Evolutionary conservation across 2,329 filamentous ascomycete species (phyloP), one percentile per base, ranked within the genome.

Genomic region (Penicillium sp.): DNA sequence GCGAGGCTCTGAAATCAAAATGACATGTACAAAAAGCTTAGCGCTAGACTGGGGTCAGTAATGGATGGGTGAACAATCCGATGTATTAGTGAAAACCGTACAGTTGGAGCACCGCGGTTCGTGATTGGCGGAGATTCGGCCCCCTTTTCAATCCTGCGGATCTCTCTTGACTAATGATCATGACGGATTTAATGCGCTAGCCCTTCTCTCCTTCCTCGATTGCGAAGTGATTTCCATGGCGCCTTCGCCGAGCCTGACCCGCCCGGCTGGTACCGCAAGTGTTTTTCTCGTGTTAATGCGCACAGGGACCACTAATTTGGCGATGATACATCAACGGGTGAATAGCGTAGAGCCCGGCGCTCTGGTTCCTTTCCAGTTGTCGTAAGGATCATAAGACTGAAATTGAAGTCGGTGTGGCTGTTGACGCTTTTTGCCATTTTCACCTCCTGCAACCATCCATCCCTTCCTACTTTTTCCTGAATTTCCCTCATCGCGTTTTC

Each of bases 341-440:
- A 44, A 33, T 33, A 35, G 27, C 19, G 26, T n/a, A 31, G 23
- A 26, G 11, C 52, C 52, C 52, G 45, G 43, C 52, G 48, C 21
- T 54, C n/a, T 49, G 52, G 52, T 19, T 48, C 51, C 4, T 43
- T 26, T 13, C 26, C 31, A 23, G 55, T 42, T 57, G 60, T 53
- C 29, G 54, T 46, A 43, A 63, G 57, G 57, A 62, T 61, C 61
- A 62, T 63, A 59, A 63, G 61, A 58, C 62, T 56, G 53, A 50
- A 61, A 58, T 61, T 56, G 53, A 50, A 61, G 60, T 61, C 54
- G 61, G 57, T 63, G 62, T 63, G 61, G 48, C 53, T 45, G 16
- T 51, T 47, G 25, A 43, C 27, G 50, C 21, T 50, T 52, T 55
- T 53, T 44, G 39, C 19, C n/a, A 21, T 43, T 46, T 55, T 52